Evolutionary conservation across 2,329 filamentous ascomycete species (phyloP), one percentile per base, ranked within the genome.

Genomic region (Colletotrichum scovillei): DNA sequence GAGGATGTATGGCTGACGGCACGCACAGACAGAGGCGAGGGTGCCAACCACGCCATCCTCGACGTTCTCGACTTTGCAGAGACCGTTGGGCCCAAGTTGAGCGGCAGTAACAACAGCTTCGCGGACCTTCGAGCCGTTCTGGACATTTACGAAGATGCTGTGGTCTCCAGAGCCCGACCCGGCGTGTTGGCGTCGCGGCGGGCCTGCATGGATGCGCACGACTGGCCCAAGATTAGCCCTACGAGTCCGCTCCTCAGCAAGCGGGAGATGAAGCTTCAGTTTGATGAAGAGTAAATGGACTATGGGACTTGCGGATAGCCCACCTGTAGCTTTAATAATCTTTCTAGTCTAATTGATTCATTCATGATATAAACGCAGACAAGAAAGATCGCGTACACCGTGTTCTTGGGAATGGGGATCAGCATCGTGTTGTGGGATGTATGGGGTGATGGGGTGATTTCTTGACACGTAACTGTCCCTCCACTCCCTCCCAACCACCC

Each of bases 121-220:
- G 55, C 42, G 9, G 65, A 67, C 16, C 60, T 84, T 5, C 78
- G 81, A 22, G 42, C 52, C 0, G 78, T 79, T 0, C 74, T 87
- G 4, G 77, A 84, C 46, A 74, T 63, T 0, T 90, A 88, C 71
- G 87, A 89, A 67, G 77, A 81, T 0, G 81, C 80, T 11, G 84
- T 89, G 12, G 81, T 86, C 5, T 63, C 77, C 0, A 82, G 89
- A 3, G 80, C 84, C 0, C 82, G 82, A 1, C 83, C 84, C 0
- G 87, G 85, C 2, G 86, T 90, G 5, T 74, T 88, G 12, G 84
- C 85, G 2, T 88, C 87, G 2, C 82, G 88, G 4, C 83, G 85
- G 74, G 89, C 88, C 0, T 90, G 87, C 73, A 73, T 89, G 2
- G 88, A 90, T 77, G 88, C 89, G 0, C 88, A 90, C 77, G 81